phyloP scores from a whole-genome alignment of 2,329 filamentous ascomycete genomes.

The Zymoseptoria passerinii region DNA sequence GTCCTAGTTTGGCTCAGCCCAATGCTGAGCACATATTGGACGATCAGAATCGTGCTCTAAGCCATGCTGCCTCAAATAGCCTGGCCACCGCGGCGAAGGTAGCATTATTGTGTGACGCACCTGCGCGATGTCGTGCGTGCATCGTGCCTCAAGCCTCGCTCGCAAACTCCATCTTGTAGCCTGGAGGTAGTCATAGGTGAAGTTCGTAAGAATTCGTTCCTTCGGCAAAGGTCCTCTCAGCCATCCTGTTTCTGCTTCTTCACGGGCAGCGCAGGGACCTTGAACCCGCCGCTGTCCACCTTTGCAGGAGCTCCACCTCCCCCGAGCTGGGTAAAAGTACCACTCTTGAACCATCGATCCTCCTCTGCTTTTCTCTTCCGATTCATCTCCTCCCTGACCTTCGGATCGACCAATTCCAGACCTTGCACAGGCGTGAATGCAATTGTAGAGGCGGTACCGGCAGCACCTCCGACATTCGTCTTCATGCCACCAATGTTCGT shows the following conservation, averaged over 20 bases:
- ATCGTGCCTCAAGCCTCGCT: too few species aligned
- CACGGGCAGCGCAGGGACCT: conserved; percentile 66
- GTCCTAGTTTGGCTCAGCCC: too few species aligned
- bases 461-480: conserved; percentile 45
- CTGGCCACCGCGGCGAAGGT: too few species aligned
- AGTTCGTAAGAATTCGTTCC: not conserved
- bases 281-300: conserved; percentile 60
- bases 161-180: too few species aligned
- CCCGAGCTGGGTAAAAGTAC: conserved; percentile 87
- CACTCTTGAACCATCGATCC: conserved; percentile 92
- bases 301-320: conserved; percentile 37
- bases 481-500: conserved; percentile 19
- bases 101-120: too few species aligned
- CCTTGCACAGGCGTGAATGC: conserved; percentile 94
- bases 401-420: conserved; percentile 89
- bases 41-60: too few species aligned
- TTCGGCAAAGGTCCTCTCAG: conserved; percentile 5
- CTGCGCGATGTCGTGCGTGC: too few species aligned
- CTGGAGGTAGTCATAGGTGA: not conserved
- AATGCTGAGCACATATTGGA: too few species aligned
- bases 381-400: conserved; percentile 76
- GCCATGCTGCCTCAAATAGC: too few species aligned
- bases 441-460: conserved; percentile 61
- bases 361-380: conserved; percentile 90
- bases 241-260: conserved; percentile 51